Base-by-base conservation (phyloP, 2,329 filamentous ascomycete species). In the Monilinia aucupariae region DNA sequence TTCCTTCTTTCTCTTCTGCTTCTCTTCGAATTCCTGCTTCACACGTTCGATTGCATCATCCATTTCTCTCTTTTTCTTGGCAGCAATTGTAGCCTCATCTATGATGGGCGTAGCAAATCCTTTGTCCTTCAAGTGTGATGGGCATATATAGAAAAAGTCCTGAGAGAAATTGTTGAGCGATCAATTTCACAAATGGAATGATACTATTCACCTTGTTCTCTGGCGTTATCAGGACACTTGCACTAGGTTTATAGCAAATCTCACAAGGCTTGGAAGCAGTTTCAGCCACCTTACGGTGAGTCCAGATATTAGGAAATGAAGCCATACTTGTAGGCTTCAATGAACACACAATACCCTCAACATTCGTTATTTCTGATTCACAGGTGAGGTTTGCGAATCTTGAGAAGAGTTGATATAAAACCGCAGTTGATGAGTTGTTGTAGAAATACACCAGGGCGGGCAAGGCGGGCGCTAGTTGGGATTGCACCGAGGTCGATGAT, bases 91-190 rank as follows among this genome's bases (percentile, higher is more conserved):
- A 67, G 83, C 87, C 59, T 86, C 83, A 71, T 92, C 89, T 64
- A 90, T 81, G 65, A 89, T 87, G 65, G 90, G 87, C 71, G 82
- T 79, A 72, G 90, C 93, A 75, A 97, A 97, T 48, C 88, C 85
- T 39, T 80, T 81, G 72, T 97, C 94, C 71, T 89, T 90, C 10
- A 97, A 79, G 75, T 99, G 94, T 39, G 82, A 80, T 7, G 86
- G 81, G 71, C 94, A 99, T 51, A 96, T 84, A 74, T 96, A 97
- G 78, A 99, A 97, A 77, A 92, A 96, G 74, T 96, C 92, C 85
- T 87, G 67, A 22, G 20, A 52, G 54, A 25, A 39, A 60, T 63
- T 12, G 53, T 30, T 54, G 27, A 51, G 45, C 34, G 22, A 59
- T 52, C 52, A 22, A 49, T 49, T 34, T 20, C 15, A 43, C 27